A percentile compares a stretch with the other conserved stretches of the same genome.
Conservation (phyloP, 2,329 filamentous ascomycete genomes). For the Boeremia exigua region DNA sequence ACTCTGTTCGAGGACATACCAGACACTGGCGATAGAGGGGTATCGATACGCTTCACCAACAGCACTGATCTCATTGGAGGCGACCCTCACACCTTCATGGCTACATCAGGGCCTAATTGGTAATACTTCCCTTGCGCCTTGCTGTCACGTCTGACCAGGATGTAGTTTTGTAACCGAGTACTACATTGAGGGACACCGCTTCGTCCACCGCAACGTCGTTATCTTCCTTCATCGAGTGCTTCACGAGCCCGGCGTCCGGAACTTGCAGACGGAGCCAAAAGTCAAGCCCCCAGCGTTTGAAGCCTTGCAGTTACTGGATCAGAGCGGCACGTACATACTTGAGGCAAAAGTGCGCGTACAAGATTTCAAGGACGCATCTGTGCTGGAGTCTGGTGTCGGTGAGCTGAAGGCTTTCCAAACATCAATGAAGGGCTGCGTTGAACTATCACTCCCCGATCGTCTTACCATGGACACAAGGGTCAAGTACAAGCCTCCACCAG, state of each 20-base stretch:
- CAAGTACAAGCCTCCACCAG: slow-evolving; percentile 51
- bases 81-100: slow-evolving; percentile 59
- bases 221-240: slow-evolving; percentile 63
- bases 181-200: slow-evolving; percentile 62
- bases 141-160: slow-evolving; percentile 26
- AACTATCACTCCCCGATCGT: slow-evolving; percentile 63
- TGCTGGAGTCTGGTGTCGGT: slow-evolving; percentile 60
- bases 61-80: slow-evolving; percentile 57
- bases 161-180: slow-evolving; percentile 64
- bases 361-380: slow-evolving; percentile 60
- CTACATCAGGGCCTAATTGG: slow-evolving; percentile 59
- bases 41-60: slow-evolving; percentile 60
- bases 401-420: slow-evolving; percentile 63
- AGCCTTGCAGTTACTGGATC: slow-evolving; percentile 59
- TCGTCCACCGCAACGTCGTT: slow-evolving; percentile 64
- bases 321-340: slow-evolving; percentile 63
- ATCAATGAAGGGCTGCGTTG: slow-evolving; percentile 62
- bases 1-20: slow-evolving; percentile 52
- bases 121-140: slow-evolving; percentile 40
- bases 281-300: slow-evolving; percentile 51
- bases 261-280: slow-evolving; percentile 40
- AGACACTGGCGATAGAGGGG: slow-evolving; percentile 58
- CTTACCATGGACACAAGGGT: slow-evolving; percentile 66
- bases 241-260: slow-evolving; percentile 51
- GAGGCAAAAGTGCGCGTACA: slow-evolving; percentile 64